These are phyloP conservation scores for Draba incana DNA, from an alignment of 345 rosid genomes.

Conservation along the genomic window DNA sequence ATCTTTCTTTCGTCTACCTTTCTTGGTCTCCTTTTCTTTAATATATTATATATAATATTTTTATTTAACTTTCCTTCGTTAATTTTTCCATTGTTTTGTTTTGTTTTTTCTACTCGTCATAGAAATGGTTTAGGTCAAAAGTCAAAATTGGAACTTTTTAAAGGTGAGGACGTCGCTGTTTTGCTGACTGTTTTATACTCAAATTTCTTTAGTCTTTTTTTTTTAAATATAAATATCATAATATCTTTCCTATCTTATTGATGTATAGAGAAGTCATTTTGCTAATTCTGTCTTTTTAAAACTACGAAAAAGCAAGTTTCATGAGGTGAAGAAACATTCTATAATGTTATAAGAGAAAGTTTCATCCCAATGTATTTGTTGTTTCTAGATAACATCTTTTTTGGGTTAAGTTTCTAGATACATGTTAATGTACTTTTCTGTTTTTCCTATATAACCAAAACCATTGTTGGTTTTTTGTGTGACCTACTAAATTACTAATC, in stretches of 20 bases:
- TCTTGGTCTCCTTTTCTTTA: slow-evolving; percentile 30
- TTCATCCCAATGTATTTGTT: neutral
- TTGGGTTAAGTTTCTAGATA: slow-evolving; percentile 18
- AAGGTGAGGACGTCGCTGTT: slow-evolving; percentile 42
- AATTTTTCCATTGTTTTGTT: neutral
- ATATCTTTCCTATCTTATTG: slow-evolving; percentile 27
- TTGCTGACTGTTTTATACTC: slow-evolving; percentile 38
- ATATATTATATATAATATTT: neutral
- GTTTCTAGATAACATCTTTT: slow-evolving; percentile 13
- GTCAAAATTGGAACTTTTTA: slow-evolving; percentile 41
- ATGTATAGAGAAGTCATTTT: slow-evolving; percentile 15
- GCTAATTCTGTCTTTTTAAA: neutral
- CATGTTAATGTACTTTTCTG: slow-evolving; percentile 8
- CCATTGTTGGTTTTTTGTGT: slow-evolving; percentile 15
- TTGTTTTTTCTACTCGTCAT: slow-evolving; percentile 15
- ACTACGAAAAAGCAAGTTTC: slow-evolving; percentile 28
- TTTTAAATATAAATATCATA: neutral
- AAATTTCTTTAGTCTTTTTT: neutral
- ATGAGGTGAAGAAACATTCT: slow-evolving; percentile 15
- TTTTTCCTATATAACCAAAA: neutral
- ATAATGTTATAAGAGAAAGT: neutral
- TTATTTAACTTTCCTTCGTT: neutral
- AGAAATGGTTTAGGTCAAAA: slow-evolving; percentile 42
- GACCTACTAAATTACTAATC: slow-evolving; percentile 15
- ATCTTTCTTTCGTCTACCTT: slow-evolving; percentile 55